These are phyloP conservation scores for Phoma sp. DNA, from an alignment of 2,329 filamentous ascomycete species.

Conservation along the genomic window DNA sequence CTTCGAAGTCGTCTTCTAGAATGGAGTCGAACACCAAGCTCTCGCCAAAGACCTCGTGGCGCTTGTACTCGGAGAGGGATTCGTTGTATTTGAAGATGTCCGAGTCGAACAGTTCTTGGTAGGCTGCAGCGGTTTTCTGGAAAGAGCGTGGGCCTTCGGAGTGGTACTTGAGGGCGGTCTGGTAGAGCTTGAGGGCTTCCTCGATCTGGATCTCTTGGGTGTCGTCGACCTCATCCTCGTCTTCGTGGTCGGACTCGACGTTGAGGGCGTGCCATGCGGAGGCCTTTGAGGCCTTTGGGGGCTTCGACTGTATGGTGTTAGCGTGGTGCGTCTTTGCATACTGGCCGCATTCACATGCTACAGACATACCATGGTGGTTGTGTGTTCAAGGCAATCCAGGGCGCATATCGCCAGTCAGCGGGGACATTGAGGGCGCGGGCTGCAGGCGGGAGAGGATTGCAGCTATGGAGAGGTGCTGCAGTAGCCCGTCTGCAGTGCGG, in stretches of 20 bases:
- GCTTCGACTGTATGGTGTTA: constrained; percentile 44
- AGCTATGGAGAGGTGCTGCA: not conserved
- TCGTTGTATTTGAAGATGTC: constrained; percentile 95
- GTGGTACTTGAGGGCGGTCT: constrained; percentile 88
- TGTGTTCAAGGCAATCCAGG: constrained; percentile 1
- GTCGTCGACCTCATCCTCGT: constrained; percentile 91
- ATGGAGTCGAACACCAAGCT: constrained; percentile 52
- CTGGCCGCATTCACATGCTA: constrained; percentile 2
- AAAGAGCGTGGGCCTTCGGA: constrained; percentile 82
- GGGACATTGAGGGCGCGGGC: constrained; percentile 10
- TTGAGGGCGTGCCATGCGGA: constrained; percentile 83
- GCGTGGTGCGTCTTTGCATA: not conserved
- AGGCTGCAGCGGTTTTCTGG: constrained; percentile 79
- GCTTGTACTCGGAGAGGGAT: constrained; percentile 82
- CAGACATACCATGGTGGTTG: constrained; percentile 14
- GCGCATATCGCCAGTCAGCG: constrained; percentile 2
- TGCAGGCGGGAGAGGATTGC: constrained; percentile 3
- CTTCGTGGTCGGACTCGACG: constrained; percentile 88
- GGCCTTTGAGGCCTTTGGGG: constrained; percentile 22
- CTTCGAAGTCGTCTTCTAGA: constrained; percentile 49
- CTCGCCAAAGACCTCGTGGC: constrained; percentile 64
- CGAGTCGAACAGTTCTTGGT: constrained; percentile 83
- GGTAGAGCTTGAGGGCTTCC: constrained; percentile 93
- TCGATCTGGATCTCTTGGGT: constrained; percentile 97
- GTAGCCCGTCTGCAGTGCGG: not conserved